Conservation (phyloP, 1,139 yeast species). For the Schwanniomyces etchellsii region DNA sequence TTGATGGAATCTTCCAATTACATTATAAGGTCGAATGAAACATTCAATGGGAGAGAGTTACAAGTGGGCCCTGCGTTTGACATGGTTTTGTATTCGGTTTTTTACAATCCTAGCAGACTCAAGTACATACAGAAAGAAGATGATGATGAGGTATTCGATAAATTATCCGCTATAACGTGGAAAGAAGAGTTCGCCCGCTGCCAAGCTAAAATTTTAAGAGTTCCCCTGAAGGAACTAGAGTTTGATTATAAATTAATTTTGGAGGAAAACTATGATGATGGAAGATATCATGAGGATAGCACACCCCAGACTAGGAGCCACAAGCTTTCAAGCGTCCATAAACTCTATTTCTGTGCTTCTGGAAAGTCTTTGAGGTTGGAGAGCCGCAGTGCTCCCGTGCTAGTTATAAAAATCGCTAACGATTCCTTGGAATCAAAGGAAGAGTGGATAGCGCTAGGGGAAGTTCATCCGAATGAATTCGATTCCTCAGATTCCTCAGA, state of each 20-base stretch:
- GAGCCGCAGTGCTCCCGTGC: slow-evolving; percentile 61
- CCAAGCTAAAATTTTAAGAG: slow-evolving; percentile 35
- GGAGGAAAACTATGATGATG: slow-evolving; percentile 64
- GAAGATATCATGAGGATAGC: slow-evolving; percentile 58
- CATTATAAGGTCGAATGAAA: slow-evolving; percentile 28
- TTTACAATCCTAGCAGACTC: slow-evolving; percentile 52
- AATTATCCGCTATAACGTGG: slow-evolving; percentile 52
- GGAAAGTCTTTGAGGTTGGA: slow-evolving; percentile 63
- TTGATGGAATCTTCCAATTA: slow-evolving; percentile 58
- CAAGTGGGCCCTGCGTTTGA: slow-evolving; percentile 61
- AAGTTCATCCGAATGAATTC: slow-evolving; percentile 24
- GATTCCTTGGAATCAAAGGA: slow-evolving; percentile 19
- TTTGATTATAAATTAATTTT: slow-evolving; percentile 45
- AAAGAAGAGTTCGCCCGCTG: slow-evolving; percentile 68
- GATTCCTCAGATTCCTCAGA: slow-evolving; percentile 21
- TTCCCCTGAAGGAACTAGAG: slow-evolving; percentile 8
- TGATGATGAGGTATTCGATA: slow-evolving; percentile 12
- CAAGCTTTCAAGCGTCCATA: slow-evolving; percentile 39
- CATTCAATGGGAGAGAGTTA: slow-evolving; percentile 6
- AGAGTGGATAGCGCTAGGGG: slow-evolving; percentile 55
- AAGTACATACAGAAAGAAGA: slow-evolving; percentile 25
- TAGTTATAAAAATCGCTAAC: slow-evolving; percentile 47
- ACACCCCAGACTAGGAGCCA: slow-evolving; percentile 27
- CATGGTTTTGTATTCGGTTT: slow-evolving; percentile 57
- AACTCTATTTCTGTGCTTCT: slow-evolving; percentile 68